Percentiles rank a stretch among this genome's conserved stretches.
Evolutionary conservation across 768 basidiomycete genomes (phyloP).

Genomic region (Naganishia kalamii): DNA sequence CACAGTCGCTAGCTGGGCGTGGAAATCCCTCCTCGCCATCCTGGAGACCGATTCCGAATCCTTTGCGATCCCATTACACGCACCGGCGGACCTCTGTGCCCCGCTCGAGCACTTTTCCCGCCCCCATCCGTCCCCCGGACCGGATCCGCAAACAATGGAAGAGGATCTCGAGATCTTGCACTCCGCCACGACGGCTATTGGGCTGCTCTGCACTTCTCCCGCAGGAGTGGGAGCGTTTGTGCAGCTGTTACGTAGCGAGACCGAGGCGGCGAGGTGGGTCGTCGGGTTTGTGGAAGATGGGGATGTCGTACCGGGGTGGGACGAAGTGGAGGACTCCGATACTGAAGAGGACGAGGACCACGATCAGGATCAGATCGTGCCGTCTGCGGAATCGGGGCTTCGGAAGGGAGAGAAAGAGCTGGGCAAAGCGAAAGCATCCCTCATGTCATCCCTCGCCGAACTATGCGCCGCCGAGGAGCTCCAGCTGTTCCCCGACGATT

Average conservation of each 20-base stretch:
- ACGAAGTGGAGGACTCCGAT: not conserved
- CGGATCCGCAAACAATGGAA: not conserved
- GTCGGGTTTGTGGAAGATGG: not conserved
- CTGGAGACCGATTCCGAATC: not conserved
- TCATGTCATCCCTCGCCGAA: conserved; percentile 8
- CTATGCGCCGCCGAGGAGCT: not conserved
- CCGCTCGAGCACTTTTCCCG: not conserved
- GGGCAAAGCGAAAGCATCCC: not conserved
- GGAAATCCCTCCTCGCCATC: not conserved
- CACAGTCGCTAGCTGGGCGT: not conserved
- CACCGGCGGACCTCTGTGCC: not conserved
- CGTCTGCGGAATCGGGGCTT: not conserved
- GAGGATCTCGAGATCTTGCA: not conserved
- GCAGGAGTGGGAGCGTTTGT: not conserved
- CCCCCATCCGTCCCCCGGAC: too few species aligned
- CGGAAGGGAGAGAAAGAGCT: not conserved
- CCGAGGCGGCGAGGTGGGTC: not conserved
- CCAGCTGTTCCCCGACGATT: not conserved
- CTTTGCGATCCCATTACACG: not conserved
- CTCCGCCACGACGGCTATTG: not conserved
- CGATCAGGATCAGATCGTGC: not conserved
- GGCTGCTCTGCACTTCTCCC: not conserved
- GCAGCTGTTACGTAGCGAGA: not conserved
- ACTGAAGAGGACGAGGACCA: not conserved
- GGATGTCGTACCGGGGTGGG: not conserved